Evolutionary conservation across 1,284 basidiomycete species (phyloP), one percentile per base, ranked within the genome.

Genomic region (Lentinus polychrous): DNA sequence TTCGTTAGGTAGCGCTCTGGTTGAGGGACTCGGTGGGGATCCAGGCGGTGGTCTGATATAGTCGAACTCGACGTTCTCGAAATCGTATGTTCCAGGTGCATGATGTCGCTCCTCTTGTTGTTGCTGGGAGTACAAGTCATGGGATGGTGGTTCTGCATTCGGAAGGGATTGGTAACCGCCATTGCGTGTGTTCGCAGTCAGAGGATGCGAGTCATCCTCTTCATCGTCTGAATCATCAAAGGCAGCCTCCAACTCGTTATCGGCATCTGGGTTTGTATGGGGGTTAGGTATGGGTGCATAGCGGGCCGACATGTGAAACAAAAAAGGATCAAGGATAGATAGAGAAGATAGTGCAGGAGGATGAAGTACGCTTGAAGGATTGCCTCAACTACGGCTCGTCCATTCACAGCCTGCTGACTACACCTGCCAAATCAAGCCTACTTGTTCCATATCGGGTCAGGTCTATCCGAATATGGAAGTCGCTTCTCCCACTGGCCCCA

Each of bases 1-100:
- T 37, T 79, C 74, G 66, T 83, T 87, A 27, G 76, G 84, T 49
- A 80, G 73, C 43, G 81, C 88, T 47, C 66, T 71, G 51, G 71
- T 68, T 2, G 79, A 83, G 51, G 71, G 83, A 8, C 68, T 72
- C 5, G 91, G 90, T 1, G 91, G 91, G n/a, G 89, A 91, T 45
- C 88, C 87, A 7, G 87, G 85, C 14, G 90, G 90, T 33, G 91
- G 87, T 48, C 75, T 78, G 57, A 80, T 81, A 65, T 83, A 87
- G 62, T 86, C 91, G 52, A 78, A 80, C 49, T 75, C 69, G 54
- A 85, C 79, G 49, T 81, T 79, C 67, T 94, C 86, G 62, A 94
- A 95, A 66, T 94, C 85, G 60, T 95, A 94, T 3, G 77, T 68
- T 41, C 74, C 75, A 38, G 73, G 48, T 43, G 52, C 45, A 49